A percentile compares a stretch with the other conserved stretches of the same genome.
phyloP scores from a whole-genome alignment of 2,329 filamentous ascomycete species.

The Botrytis elliptica region DNA sequence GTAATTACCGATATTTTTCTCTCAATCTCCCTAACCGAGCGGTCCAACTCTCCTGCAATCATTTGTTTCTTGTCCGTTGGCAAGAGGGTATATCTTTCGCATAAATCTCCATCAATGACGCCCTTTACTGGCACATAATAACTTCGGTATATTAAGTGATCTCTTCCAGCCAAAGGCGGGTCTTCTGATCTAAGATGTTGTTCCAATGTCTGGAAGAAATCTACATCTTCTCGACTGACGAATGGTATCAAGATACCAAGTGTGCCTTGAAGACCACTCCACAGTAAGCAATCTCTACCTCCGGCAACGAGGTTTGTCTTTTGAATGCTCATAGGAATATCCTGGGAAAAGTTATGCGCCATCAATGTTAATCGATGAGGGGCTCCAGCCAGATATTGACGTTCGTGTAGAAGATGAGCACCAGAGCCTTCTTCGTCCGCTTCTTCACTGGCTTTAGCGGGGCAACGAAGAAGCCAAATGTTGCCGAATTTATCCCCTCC shows the following conservation, averaged over 20 bases:
- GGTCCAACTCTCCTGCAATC: conserved; percentile 90
- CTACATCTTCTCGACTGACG: conserved; percentile 84
- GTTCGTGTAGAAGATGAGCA: conserved; percentile 85
- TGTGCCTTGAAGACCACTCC: conserved; percentile 92
- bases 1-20: conserved; percentile 76
- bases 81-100: conserved; percentile 84
- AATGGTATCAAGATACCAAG: conserved; percentile 93
- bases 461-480: conserved; percentile 86
- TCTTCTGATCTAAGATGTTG: conserved; percentile 84
- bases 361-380: conserved; percentile 81
- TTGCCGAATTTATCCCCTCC: conserved; percentile 99
- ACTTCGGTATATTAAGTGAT: conserved; percentile 91
- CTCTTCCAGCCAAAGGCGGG: conserved; percentile 82
- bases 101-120: conserved; percentile 93
- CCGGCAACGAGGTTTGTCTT: conserved; percentile 89
- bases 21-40: conserved; percentile 89
- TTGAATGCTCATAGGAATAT: conserved; percentile 86
- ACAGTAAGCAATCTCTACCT: conserved; percentile 86
- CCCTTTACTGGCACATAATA: conserved; percentile 98
- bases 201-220: conserved; percentile 96
- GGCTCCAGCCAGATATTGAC: conserved; percentile 85
- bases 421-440: conserved; percentile 91
- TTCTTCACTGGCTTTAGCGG: conserved; percentile 80
- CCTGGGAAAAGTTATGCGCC: conserved; percentile 86
- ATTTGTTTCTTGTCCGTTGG: conserved; percentile 88